A percentile compares a stretch with the other conserved stretches of the same genome.
phyloP scores from a whole-genome alignment of 2,329 filamentous ascomycete species.

The Onygena corvina region DNA sequence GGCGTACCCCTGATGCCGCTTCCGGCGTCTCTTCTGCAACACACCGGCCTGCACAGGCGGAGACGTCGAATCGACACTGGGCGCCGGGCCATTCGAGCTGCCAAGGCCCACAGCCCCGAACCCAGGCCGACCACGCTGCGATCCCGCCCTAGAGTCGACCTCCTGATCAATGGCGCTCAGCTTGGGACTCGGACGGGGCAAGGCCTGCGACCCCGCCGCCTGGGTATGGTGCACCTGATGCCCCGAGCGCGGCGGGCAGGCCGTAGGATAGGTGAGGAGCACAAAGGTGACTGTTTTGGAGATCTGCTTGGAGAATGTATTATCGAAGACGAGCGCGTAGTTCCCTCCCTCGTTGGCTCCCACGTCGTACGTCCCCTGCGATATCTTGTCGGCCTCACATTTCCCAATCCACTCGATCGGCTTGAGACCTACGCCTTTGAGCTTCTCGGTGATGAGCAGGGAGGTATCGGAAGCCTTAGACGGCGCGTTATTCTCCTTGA shows the following conservation, averaged over 20 bases:
- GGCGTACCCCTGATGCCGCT: conserved; percentile 87
- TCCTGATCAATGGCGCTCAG: conserved; percentile 9
- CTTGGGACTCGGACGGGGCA: not conserved
- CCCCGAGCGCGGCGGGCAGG: conserved; percentile 37
- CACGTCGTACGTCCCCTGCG: conserved; percentile 80
- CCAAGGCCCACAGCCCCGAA: not conserved
- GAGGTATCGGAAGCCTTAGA: conserved; percentile 45
- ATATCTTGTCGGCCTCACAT: conserved; percentile 92
- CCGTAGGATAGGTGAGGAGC: conserved; percentile 82
- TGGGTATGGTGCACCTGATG: conserved; percentile 41
- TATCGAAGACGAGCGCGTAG: conserved; percentile 95
- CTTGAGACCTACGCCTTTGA: conserved; percentile 50
- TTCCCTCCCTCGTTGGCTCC: conserved; percentile 64
- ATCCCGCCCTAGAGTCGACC: not conserved
- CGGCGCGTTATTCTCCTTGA: conserved; percentile 23
- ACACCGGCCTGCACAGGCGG: conserved; percentile 66
- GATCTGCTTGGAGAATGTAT: conserved; percentile 91
- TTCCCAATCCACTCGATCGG: conserved; percentile 72
- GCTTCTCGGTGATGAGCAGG: conserved; percentile 56
- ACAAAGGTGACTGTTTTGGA: conserved; percentile 94
- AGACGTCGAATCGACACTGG: conserved; percentile 9
- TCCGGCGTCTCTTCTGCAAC: conserved; percentile 78
- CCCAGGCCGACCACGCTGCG: not conserved
- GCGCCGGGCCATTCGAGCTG: not conserved
- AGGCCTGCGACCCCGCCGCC: conserved; percentile 29